These are phyloP conservation scores for Penicillium paneum DNA, from an alignment of 2,329 filamentous ascomycete species.

Conservation along the genomic window DNA sequence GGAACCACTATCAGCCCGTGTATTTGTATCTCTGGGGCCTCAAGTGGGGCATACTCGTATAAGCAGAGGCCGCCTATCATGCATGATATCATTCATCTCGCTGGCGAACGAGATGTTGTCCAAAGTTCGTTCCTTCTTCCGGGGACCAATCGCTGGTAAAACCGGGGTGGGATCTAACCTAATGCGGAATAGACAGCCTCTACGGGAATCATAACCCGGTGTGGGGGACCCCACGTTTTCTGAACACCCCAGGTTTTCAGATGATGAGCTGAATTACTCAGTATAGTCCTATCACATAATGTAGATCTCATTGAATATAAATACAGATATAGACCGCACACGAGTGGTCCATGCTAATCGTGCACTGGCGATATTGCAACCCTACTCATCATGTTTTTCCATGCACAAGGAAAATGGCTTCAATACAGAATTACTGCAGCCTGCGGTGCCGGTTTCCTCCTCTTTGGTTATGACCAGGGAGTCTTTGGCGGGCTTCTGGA, in stretches of 20 bases:
- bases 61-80: no score
- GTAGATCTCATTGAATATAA: not conserved
- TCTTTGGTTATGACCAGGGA: constrained; percentile 30
- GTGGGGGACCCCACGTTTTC: not conserved
- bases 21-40: not conserved
- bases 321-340: not conserved
- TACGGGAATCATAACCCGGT: not conserved
- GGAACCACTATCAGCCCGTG: not conserved
- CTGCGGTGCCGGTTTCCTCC: constrained; percentile 21
- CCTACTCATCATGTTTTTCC: not conserved
- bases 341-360: not conserved
- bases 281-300: not conserved
- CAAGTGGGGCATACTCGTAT: not conserved
- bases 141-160: constrained; percentile 1
- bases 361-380: not conserved
- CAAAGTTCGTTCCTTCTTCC: not conserved
- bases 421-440: constrained; percentile 13
- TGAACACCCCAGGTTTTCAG: not conserved
- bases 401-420: constrained; percentile 6
- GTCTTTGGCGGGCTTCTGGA: constrained; percentile 25
- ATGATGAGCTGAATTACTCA: not conserved
- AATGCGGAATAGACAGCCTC: not conserved
- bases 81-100: not conserved
- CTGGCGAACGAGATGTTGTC: not conserved
- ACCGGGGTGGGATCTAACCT: not conserved